Percentiles rank a stretch among this genome's conserved stretches.
phyloP scores from a whole-genome alignment of 2,329 filamentous ascomycete genomes.

The Claviceps sp. region DNA sequence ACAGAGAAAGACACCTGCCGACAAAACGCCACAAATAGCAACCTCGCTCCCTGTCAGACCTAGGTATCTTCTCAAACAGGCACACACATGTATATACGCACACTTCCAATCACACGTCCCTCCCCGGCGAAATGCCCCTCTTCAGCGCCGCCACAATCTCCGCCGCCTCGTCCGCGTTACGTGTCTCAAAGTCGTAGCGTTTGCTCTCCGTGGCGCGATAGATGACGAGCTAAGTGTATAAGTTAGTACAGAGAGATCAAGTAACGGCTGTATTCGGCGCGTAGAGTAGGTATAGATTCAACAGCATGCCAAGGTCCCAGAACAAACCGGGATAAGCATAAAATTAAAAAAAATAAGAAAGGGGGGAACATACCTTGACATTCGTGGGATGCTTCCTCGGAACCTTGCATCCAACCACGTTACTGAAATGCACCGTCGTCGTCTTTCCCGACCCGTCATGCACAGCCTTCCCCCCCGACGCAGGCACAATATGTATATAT shows the following conservation, averaged over 20 bases:
- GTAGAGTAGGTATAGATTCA: too few relatives aligned
- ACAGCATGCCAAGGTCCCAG: too few relatives aligned
- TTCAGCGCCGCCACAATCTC: constrained; percentile 70
- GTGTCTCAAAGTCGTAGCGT: constrained; percentile 76
- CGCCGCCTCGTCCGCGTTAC: constrained; percentile 55
- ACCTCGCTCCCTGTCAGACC: too few relatives aligned
- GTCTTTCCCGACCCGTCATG: constrained; percentile 55
- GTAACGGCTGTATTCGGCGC: too few relatives aligned
- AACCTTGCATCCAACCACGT: constrained; percentile 71
- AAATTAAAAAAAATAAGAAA: not conserved
- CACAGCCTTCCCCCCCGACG: constrained; percentile 50
- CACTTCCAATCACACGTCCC: constrained; percentile 27
- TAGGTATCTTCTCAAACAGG: too few relatives aligned
- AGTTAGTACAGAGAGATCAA: constrained; percentile 1
- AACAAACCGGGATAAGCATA: too few relatives aligned
- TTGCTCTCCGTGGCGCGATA: constrained; percentile 67
- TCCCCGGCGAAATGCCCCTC: constrained; percentile 57
- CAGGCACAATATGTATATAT: constrained; percentile 74
- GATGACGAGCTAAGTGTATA: constrained; percentile 43
- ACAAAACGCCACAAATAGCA: too few relatives aligned
- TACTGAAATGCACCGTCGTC: constrained; percentile 71
- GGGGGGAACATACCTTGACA: constrained; percentile 50
- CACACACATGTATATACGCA: not conserved
- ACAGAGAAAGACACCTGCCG: too few relatives aligned
- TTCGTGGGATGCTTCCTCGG: constrained; percentile 67